These are phyloP conservation scores for Jackrogersella multiformis DNA, from an alignment of 495 filamentous ascomycete genomes.

Conservation along the genomic window DNA sequence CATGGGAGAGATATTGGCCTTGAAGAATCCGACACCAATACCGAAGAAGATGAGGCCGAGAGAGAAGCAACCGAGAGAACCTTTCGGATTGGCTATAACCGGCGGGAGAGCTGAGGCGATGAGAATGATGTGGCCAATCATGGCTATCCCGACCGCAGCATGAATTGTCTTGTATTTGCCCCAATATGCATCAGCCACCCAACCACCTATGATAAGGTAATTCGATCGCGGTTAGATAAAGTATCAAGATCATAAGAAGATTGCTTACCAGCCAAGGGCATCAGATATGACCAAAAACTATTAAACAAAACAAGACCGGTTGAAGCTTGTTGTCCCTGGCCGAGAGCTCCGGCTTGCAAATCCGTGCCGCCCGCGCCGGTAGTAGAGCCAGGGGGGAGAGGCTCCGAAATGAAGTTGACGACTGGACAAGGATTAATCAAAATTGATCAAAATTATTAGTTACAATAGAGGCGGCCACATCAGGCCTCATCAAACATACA, in stretches of 20 bases:
- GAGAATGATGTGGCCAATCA: slow-evolving; percentile 73
- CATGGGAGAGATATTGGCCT: slow-evolving; percentile 69
- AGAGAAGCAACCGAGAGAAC: slow-evolving; percentile 65
- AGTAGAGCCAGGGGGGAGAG: slow-evolving; percentile 64
- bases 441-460: no score
- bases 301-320: slow-evolving; percentile 75
- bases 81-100: slow-evolving; percentile 63
- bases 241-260: neutral
- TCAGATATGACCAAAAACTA: slow-evolving; percentile 77
- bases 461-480: no score
- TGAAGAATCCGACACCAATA: slow-evolving; percentile 71
- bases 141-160: slow-evolving; percentile 63
- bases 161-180: slow-evolving; percentile 78
- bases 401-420: slow-evolving; percentile 74
- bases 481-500: slow-evolving; percentile 61
- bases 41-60: slow-evolving; percentile 74
- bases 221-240: slow-evolving; percentile 15
- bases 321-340: slow-evolving; percentile 71
- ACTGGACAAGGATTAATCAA: no score
- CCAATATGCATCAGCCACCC: slow-evolving; percentile 74
- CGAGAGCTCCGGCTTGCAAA: slow-evolving; percentile 70
- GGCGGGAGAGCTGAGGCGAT: slow-evolving; percentile 69
- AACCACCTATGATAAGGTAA: slow-evolving; percentile 59
- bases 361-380: slow-evolving; percentile 65
- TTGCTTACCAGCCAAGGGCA: slow-evolving; percentile 65